A percentile compares a stretch with the other conserved stretches of the same genome.
Evolutionary conservation across 441 rosid species (phyloP).

Genomic region (Populus hybrid): DNA sequence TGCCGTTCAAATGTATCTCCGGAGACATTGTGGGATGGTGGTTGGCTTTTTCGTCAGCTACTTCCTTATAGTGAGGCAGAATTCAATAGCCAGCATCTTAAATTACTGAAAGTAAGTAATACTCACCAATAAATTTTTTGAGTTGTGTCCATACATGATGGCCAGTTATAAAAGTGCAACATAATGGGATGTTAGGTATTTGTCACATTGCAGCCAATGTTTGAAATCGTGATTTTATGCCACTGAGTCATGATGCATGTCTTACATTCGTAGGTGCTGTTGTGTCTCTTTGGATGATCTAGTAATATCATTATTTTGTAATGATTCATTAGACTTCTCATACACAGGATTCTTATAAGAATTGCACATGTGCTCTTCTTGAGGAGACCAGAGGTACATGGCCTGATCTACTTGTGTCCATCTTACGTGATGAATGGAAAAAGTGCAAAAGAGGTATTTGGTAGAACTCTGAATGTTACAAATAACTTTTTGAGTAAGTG

Average conservation of each 20-base stretch:
- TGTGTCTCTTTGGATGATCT: not conserved
- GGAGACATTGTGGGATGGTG: conserved; percentile 94
- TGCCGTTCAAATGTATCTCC: conserved; percentile 86
- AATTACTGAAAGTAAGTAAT: conserved; percentile 62
- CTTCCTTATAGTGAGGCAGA: conserved; percentile 90
- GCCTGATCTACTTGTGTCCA: conserved; percentile 67
- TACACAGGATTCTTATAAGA: conserved; percentile 72
- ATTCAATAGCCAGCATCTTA: conserved; percentile 73
- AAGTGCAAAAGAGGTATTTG: conserved; percentile 87
- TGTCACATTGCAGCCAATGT: not conserved
- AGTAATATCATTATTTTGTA: not conserved
- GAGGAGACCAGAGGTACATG: conserved; percentile 73
- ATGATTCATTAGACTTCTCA: conserved; percentile 8
- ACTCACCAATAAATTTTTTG: not conserved
- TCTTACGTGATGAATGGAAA: conserved; percentile 87
- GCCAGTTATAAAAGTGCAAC: not conserved
- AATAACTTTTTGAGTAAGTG: conserved; percentile 4
- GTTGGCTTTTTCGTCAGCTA: conserved; percentile 97
- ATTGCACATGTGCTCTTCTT: conserved; percentile 44
- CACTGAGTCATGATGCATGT: not conserved
- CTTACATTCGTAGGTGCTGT: not conserved
- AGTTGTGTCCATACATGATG: not conserved
- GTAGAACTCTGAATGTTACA: not conserved
- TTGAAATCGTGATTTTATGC: not conserved
- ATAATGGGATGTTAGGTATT: not conserved